These are phyloP conservation scores for Candida neerlandica DNA, from an alignment of 1,139 yeast genomes.

Conservation along the genomic window DNA sequence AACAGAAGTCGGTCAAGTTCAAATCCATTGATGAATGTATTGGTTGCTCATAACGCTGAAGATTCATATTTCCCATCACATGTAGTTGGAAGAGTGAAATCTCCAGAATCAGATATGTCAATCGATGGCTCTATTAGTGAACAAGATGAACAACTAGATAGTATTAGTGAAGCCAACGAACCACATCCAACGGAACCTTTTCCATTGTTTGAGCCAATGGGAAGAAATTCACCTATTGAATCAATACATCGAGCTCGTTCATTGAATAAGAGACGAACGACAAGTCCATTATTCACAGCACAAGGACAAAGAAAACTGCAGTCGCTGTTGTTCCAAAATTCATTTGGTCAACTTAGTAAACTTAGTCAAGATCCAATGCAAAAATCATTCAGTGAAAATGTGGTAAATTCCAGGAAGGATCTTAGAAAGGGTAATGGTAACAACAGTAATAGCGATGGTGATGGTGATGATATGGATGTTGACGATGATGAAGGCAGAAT, in stretches of 20 bases:
- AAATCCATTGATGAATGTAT: slow-evolving; percentile 20
- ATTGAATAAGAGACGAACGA: slow-evolving; percentile 27
- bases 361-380: not conserved
- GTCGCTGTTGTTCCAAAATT: slow-evolving; percentile 9
- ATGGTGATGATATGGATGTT: slow-evolving; percentile 14
- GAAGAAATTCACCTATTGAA: slow-evolving; percentile 20
- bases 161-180: slow-evolving; percentile 25
- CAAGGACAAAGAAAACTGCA: slow-evolving; percentile 20
- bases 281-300: slow-evolving; percentile 17
- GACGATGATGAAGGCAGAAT: slow-evolving; percentile 20
- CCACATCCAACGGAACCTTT: not conserved
- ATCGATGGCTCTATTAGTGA: slow-evolving; percentile 19
- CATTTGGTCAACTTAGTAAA: slow-evolving; percentile 6
- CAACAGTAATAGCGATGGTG: slow-evolving; percentile 2
- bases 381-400: not conserved
- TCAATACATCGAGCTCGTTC: slow-evolving; percentile 34
- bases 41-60: slow-evolving; percentile 21
- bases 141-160: slow-evolving; percentile 27
- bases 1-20: slow-evolving; percentile 25
- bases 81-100: slow-evolving; percentile 19
- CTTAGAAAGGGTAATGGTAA: slow-evolving; percentile 8
- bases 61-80: slow-evolving; percentile 36
- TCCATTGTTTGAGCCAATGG: slow-evolving; percentile 15
- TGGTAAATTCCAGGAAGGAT: slow-evolving; percentile 5
- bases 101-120: slow-evolving; percentile 22